Evolutionary conservation across 345 rosid species (phyloP).

Genomic region (Eucalyptus decipiens): DNA sequence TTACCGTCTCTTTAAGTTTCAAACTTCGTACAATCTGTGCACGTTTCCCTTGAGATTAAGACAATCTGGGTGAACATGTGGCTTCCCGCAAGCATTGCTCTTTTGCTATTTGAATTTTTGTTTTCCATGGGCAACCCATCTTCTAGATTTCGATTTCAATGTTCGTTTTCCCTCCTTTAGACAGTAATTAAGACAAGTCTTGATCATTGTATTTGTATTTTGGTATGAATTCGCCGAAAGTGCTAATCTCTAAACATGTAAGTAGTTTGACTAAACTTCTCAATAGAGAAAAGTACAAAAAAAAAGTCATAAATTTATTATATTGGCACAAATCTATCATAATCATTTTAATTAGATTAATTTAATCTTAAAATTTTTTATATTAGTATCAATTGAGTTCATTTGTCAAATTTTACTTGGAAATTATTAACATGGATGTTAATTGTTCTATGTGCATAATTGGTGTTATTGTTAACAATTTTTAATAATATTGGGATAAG

Average conservation of each 20-base stretch:
- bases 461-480: too few relatives aligned
- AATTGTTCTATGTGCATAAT: fast-evolving
- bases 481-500: too few relatives aligned
- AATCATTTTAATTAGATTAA: too few relatives aligned
- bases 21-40: neutral
- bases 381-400: fast-evolving
- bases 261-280: neutral
- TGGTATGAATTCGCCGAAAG: fast-evolving
- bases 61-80: neutral
- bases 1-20: neutral
- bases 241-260: neutral
- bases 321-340: fast-evolving
- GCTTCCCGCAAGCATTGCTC: neutral
- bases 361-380: fast-evolving
- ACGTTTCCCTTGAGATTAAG: neutral
- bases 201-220: neutral
- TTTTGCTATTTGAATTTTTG: neutral
- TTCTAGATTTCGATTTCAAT: neutral
- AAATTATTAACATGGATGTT: fast-evolving
- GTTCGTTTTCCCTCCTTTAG: neutral
- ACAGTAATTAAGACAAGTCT: neutral
- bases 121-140: neutral
- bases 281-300: too few relatives aligned
- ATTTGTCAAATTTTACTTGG: fast-evolving
- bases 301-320: too few relatives aligned